A percentile compares a stretch with the other conserved stretches of the same genome.
Conservation (phyloP, 1,139 yeast genomes). For the Debaryomycetaceae sp. region DNA sequence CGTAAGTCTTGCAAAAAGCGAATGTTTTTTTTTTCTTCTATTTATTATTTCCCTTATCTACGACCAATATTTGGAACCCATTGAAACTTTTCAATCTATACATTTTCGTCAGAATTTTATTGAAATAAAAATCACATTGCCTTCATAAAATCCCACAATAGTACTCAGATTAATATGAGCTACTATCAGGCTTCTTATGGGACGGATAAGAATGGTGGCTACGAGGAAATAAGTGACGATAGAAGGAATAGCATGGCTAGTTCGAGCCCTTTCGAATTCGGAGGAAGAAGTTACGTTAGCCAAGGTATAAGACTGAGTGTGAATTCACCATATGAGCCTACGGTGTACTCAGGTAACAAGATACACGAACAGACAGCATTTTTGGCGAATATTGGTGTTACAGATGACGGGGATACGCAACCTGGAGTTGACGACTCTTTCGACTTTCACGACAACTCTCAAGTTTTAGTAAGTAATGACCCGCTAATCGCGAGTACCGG, state of each 20-base stretch:
- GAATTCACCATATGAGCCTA: slow-evolving; percentile 24
- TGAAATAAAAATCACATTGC: no score
- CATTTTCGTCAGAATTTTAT: no score
- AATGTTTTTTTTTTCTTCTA: no score
- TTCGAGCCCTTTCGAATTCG: slow-evolving; percentile 33
- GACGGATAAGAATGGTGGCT: background rate
- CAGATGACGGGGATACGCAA: slow-evolving; percentile 31
- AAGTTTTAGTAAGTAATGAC: background rate
- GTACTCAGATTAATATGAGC: background rate
- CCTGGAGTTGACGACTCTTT: slow-evolving; percentile 3
- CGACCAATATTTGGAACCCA: background rate
- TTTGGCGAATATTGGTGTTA: slow-evolving; percentile 58
- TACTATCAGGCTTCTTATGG: slow-evolving; percentile 1
- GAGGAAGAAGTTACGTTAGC: slow-evolving; percentile 45
- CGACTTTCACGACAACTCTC: background rate
- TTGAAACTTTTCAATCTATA: background rate
- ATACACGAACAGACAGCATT: slow-evolving; percentile 65
- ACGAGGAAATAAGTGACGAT: background rate
- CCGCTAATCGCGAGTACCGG: background rate
- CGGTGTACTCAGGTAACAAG: slow-evolving; percentile 45
- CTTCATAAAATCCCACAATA: background rate
- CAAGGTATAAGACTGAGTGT: slow-evolving; percentile 20
- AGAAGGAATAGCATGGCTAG: slow-evolving; percentile 16
- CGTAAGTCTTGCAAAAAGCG: no score
- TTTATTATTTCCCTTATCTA: no score